phyloP scores from a whole-genome alignment of 2,329 filamentous ascomycete genomes.

The Chrysoporthe austroafricana region DNA sequence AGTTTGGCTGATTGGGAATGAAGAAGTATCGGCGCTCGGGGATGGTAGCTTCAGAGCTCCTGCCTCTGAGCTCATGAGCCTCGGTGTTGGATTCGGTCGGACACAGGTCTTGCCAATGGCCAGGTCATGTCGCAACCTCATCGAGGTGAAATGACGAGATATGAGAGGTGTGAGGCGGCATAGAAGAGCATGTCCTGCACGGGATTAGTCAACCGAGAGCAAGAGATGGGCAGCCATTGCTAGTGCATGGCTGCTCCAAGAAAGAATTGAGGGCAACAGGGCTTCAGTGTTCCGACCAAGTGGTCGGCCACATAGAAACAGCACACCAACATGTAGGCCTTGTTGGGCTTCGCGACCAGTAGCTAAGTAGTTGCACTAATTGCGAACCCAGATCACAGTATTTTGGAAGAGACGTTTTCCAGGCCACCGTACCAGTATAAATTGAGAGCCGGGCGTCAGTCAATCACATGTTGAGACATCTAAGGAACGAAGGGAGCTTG shows the following conservation, averaged over 20 bases:
- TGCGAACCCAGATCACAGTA: conserved; percentile 18
- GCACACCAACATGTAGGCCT: conserved; percentile 18
- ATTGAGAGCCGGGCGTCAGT: no score
- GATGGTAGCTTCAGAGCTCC: conserved; percentile 55
- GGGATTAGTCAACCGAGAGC: background rate
- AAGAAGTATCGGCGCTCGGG: conserved; percentile 43
- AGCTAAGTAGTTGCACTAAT: conserved; percentile 25
- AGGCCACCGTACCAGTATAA: background rate
- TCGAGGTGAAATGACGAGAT: background rate
- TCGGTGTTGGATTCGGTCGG: conserved; percentile 16
- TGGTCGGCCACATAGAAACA: conserved; percentile 31
- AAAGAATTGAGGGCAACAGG: conserved; percentile 23
- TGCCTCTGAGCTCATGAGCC: conserved; percentile 37
- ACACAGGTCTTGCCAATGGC: conserved; percentile 15
- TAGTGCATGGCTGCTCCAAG: conserved; percentile 36
- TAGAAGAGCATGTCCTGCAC: background rate
- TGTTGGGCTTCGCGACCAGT: conserved; percentile 18
- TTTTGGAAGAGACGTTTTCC: background rate
- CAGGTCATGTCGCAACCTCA: background rate
- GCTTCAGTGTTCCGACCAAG: conserved; percentile 35
- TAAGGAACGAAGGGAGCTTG: no score
- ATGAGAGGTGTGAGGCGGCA: background rate
- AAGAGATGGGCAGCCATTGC: conserved; percentile 33
- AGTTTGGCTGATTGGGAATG: conserved; percentile 29
- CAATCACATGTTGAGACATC: no score